phyloP scores from a whole-genome alignment of 768 basidiomycete species.

The Trametes gibbosa region DNA sequence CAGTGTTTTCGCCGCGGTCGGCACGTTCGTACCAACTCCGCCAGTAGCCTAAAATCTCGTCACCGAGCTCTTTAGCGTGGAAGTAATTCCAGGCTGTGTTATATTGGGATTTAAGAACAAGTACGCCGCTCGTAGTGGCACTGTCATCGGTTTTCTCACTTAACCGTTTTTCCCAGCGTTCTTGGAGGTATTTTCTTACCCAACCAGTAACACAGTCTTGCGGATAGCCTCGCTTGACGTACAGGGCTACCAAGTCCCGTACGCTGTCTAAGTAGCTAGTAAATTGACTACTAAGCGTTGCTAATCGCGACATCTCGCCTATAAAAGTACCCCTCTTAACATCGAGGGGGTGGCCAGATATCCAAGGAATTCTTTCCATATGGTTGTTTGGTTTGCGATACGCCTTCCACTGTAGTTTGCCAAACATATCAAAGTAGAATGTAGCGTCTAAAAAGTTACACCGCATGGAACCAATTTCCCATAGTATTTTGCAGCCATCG shows the following conservation, averaged over 20 bases:
- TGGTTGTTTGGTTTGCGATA: conserved; percentile 17
- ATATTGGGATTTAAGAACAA: conserved; percentile 33
- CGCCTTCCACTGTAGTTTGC: conserved; percentile 8
- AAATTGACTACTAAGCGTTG: conserved; percentile 28
- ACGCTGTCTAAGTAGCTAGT: conserved; percentile 29
- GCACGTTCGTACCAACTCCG: conserved; percentile 6
- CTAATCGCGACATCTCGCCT: conserved; percentile 21
- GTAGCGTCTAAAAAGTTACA: conserved; percentile 31
- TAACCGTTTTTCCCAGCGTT: conserved; percentile 32
- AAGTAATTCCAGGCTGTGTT: conserved; percentile 37
- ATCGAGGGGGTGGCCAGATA: conserved; percentile 10
- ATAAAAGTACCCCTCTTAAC: conserved; percentile 20
- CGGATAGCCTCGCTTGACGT: conserved; percentile 33
- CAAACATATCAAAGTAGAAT: conserved; percentile 22
- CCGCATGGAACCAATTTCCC: background rate
- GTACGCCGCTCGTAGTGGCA: conserved; percentile 21
- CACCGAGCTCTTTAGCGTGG: conserved; percentile 29
- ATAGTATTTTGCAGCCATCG: conserved; percentile 17
- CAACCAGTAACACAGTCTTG: conserved; percentile 25
- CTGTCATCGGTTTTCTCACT: background rate
- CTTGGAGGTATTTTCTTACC: conserved; percentile 24
- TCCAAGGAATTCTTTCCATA: conserved; percentile 22
- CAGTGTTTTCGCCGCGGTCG: background rate
- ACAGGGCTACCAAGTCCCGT: conserved; percentile 26
- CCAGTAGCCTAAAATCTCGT: conserved; percentile 29